Evolutionary conservation across 108 stramenopile species (phyloP).

Genomic region (Stephanodiscus triporus): DNA sequence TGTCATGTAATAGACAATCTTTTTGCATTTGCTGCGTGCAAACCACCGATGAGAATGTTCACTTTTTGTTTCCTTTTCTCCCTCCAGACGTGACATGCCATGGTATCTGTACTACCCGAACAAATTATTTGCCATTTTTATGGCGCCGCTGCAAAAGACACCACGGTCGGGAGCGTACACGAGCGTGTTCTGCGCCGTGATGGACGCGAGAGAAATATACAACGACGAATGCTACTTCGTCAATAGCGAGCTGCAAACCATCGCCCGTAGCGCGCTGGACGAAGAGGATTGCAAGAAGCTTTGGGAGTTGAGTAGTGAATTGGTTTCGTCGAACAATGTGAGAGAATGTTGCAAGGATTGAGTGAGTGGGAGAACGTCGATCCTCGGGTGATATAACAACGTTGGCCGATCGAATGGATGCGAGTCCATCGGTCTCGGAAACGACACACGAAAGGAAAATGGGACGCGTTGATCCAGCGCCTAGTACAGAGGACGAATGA

Average conservation of each 20-base stretch:
- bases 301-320: conserved; percentile 49
- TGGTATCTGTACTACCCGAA: conserved; percentile 75
- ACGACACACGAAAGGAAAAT: conserved; percentile 2
- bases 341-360: no score
- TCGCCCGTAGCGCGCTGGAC: conserved; percentile 9
- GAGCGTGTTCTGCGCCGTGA: conserved; percentile 60
- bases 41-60: not conserved
- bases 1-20: not conserved
- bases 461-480: not conserved
- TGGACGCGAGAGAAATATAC: conserved; percentile 8
- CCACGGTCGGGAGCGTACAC: conserved; percentile 83
- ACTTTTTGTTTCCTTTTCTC: no score
- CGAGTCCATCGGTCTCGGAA: conserved; percentile 12
- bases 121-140: conserved; percentile 51
- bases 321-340: conserved; percentile 17
- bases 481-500: conserved; percentile 13
- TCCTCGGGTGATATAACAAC: not conserved
- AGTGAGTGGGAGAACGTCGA: not conserved
- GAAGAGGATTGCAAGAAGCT: conserved; percentile 28
- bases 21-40: not conserved
- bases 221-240: conserved; percentile 42
- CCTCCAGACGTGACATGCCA: conserved; percentile 69
- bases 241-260: conserved; percentile 35
- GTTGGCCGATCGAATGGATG: not conserved
- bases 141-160: conserved; percentile 73